A percentile compares a stretch with the other conserved stretches of the same genome.
phyloP scores from a whole-genome alignment of 208 protist species.

The Wallacemonas rigidus region DNA sequence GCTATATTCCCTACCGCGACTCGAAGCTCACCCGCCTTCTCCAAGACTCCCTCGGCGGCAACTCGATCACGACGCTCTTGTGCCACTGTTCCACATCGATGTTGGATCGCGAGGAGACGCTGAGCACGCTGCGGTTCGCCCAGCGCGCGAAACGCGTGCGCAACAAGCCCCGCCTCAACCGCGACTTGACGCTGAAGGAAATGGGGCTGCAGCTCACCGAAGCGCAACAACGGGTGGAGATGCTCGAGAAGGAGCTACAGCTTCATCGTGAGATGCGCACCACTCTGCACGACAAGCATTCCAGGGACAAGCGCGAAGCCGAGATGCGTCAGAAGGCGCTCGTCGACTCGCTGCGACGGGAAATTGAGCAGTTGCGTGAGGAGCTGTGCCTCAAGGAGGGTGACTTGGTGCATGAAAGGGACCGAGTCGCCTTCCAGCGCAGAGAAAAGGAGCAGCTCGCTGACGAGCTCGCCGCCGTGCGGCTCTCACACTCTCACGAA shows the following conservation, averaged over 20 bases:
- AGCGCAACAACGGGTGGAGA: constrained; percentile 42
- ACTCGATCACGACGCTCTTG: constrained; percentile 61
- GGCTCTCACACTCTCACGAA: not conserved
- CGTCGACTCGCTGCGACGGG: constrained; percentile 37
- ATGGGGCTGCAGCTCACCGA: constrained; percentile 38
- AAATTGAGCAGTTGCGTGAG: constrained; percentile 37
- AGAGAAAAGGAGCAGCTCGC: constrained; percentile 24
- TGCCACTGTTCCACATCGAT: constrained; percentile 37
- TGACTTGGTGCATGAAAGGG: constrained; percentile 32
- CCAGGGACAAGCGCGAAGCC: constrained; percentile 21
- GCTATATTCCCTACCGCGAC: constrained; percentile 63
- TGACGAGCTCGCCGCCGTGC: constrained; percentile 17
- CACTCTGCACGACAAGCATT: constrained; percentile 13
- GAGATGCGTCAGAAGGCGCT: constrained; percentile 34
- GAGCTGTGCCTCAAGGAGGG: constrained; percentile 37
- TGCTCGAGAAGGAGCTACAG: constrained; percentile 48
- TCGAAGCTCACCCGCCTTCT: constrained; percentile 82
- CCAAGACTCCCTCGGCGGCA: constrained; percentile 61
- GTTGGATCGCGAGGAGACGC: constrained; percentile 45
- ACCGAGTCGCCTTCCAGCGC: constrained; percentile 31
- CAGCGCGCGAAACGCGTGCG: constrained; percentile 56
- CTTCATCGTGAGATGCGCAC: constrained; percentile 20
- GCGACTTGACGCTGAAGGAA: constrained; percentile 42
- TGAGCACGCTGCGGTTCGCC: constrained; percentile 69
- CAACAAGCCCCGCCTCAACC: constrained; percentile 56